Conservation (phyloP, 1,284 basidiomycete species). For the Ganoderma resinaceum region DNA sequence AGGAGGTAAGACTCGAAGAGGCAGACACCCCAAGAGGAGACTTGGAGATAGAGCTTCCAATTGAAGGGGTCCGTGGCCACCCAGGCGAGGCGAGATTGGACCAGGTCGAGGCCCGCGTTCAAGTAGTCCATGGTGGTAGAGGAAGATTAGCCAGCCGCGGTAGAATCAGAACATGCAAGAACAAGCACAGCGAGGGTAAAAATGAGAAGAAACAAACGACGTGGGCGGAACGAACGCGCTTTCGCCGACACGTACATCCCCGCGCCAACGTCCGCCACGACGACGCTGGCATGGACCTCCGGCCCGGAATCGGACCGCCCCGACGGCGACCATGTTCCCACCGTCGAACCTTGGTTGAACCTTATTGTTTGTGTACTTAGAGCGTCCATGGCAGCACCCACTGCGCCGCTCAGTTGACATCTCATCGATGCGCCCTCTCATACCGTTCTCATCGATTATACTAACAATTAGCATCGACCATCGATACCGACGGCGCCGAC, state of each 20-base stretch:
- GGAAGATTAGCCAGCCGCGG: not conserved
- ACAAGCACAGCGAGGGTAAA: not conserved
- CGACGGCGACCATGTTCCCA: no score
- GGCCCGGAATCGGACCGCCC: not conserved
- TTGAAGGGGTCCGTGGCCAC: slow-evolving; percentile 45
- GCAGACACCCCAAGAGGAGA: slow-evolving; percentile 81
- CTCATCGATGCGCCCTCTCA: not conserved
- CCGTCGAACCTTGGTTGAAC: no score
- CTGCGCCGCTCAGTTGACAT: no score
- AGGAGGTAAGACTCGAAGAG: slow-evolving; percentile 85
- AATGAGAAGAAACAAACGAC: not conserved
- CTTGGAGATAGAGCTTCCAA: slow-evolving; percentile 53
- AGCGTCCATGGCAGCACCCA: no score
- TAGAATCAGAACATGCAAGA: not conserved
- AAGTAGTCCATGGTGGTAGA: slow-evolving; percentile 35
- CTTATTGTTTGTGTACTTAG: no score
- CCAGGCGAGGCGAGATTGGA: slow-evolving; percentile 56
- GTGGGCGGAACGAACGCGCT: not conserved
- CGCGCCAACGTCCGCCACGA: not conserved
- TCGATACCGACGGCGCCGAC: no score
- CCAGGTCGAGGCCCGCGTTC: slow-evolving; percentile 50
- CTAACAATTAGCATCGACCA: no score
- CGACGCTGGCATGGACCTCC: not conserved
- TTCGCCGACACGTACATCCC: not conserved
- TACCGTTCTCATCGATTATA: not conserved